These are phyloP conservation scores for Helenozyma rhizophorensis DNA, from an alignment of 805 yeast genomes.

Conservation along the genomic window DNA sequence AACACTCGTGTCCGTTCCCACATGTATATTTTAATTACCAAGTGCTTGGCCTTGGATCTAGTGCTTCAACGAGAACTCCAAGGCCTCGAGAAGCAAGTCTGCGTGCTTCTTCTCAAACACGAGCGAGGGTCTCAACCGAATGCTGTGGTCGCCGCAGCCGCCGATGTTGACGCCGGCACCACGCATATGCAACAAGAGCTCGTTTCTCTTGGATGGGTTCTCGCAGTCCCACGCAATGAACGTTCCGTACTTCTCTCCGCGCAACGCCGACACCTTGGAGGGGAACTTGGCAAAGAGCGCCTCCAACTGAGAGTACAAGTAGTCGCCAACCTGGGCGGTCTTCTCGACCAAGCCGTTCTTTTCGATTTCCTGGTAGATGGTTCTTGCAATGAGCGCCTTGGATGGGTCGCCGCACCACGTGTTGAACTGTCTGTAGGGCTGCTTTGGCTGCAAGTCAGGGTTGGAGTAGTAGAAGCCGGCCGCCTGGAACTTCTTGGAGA, in stretches of 20 bases:
- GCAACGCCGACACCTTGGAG: conserved; percentile 40
- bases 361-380: conserved; percentile 52
- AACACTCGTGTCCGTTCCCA: too few relatives aligned
- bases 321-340: conserved; percentile 51
- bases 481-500: conserved; percentile 68
- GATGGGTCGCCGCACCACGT: conserved; percentile 80
- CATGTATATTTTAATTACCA: too few relatives aligned
- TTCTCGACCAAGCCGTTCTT: conserved; percentile 46
- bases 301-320: conserved; percentile 43
- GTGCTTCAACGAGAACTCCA: conserved; percentile 25
- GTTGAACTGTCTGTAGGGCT: conserved; percentile 67
- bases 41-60: conserved; percentile 2
- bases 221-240: conserved; percentile 63
- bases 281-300: conserved; percentile 39
- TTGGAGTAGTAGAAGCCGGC: conserved; percentile 68
- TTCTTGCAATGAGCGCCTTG: conserved; percentile 58
- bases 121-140: conserved; percentile 64
- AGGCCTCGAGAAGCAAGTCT: conserved; percentile 47
- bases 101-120: conserved; percentile 60
- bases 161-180: conserved; percentile 60
- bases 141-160: conserved; percentile 57
- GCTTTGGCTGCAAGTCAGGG: conserved; percentile 53
- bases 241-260: conserved; percentile 62
- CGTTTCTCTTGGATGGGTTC: conserved; percentile 40
- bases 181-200: conserved; percentile 43